These are phyloP conservation scores for Apiosordaria backusii DNA, from an alignment of 495 filamentous ascomycete species.

Conservation along the genomic window DNA sequence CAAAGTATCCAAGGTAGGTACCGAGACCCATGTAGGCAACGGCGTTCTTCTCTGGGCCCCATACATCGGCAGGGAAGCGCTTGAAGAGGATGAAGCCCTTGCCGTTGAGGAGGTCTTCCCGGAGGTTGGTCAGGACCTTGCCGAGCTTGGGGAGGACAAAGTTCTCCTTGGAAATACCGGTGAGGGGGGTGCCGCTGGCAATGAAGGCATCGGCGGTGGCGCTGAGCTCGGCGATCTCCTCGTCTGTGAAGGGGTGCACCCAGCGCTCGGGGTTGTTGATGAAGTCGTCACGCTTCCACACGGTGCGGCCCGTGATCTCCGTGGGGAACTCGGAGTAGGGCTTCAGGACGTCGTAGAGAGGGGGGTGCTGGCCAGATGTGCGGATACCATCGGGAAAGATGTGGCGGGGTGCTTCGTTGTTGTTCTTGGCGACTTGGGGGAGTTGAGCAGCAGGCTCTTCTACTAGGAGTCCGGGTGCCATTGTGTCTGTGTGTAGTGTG, in stretches of 20 bases:
- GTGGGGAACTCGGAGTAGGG: conserved; percentile 73
- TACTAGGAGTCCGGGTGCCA: conserved; percentile 36
- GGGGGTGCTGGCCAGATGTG: conserved; percentile 78
- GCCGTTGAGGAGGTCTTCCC: conserved; percentile 71
- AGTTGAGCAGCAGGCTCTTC: conserved; percentile 20
- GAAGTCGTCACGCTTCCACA: conserved; percentile 76
- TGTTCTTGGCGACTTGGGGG: conserved; percentile 14
- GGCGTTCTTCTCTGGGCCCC: conserved; percentile 77
- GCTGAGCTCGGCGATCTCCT: conserved; percentile 68
- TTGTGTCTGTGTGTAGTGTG: conserved; percentile 10
- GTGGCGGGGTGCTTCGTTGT: conserved; percentile 25
- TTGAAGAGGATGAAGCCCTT: conserved; percentile 92
- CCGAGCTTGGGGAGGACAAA: conserved; percentile 66
- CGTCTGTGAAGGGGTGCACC: conserved; percentile 64
- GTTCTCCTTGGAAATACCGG: conserved; percentile 68
- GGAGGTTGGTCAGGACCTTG: conserved; percentile 52
- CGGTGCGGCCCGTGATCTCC: conserved; percentile 67
- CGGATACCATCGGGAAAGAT: conserved; percentile 51
- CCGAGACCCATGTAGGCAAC: conserved; percentile 88
- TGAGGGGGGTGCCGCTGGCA: conserved; percentile 56
- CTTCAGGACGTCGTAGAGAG: conserved; percentile 60
- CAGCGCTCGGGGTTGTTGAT: conserved; percentile 67
- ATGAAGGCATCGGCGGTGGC: conserved; percentile 66
- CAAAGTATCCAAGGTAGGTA: conserved; percentile 80
- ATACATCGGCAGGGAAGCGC: conserved; percentile 69